phyloP scores from a whole-genome alignment of 2,329 filamentous ascomycete species.

The Plenodomus lindquistii region DNA sequence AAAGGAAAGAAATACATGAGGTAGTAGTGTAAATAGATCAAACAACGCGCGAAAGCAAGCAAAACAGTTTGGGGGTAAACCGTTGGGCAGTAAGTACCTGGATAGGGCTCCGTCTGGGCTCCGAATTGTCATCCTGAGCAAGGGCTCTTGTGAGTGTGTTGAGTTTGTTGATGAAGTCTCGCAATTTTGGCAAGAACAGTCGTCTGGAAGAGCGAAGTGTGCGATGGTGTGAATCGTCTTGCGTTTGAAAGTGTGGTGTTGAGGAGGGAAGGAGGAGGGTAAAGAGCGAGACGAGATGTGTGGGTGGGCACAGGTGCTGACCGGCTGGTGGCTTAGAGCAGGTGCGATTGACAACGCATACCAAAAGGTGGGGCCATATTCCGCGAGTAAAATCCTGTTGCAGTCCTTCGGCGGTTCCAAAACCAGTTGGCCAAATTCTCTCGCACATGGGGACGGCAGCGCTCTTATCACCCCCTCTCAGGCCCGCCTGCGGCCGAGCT shows the following conservation, averaged over 20 bases:
- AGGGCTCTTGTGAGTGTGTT: constrained; percentile 40
- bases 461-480: constrained; percentile 39
- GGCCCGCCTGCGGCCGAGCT: constrained; percentile 23
- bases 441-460: constrained; percentile 31
- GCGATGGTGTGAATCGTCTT: constrained; percentile 21
- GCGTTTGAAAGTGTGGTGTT: constrained; percentile 19
- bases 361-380: constrained; percentile 39
- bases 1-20: constrained; percentile 33
- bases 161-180: constrained; percentile 13
- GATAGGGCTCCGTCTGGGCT: constrained; percentile 47
- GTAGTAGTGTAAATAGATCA: constrained; percentile 14
- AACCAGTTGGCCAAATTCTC: constrained; percentile 39
- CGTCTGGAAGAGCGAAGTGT: constrained; percentile 10
- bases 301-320: constrained; percentile 34
- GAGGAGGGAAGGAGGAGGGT: constrained; percentile 28
- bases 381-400: constrained; percentile 28
- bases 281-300: constrained; percentile 32
- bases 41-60: constrained; percentile 26
- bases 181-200: constrained; percentile 20
- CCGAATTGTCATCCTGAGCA: constrained; percentile 50
- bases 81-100: constrained; percentile 50
- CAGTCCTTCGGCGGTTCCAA: constrained; percentile 29
- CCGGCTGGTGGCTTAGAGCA: constrained; percentile 34
- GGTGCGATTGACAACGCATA: constrained; percentile 43
- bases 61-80: constrained; percentile 34